Evolutionary conservation across 768 basidiomycete genomes (phyloP).

Genomic region (Hortiboletus campestris): DNA sequence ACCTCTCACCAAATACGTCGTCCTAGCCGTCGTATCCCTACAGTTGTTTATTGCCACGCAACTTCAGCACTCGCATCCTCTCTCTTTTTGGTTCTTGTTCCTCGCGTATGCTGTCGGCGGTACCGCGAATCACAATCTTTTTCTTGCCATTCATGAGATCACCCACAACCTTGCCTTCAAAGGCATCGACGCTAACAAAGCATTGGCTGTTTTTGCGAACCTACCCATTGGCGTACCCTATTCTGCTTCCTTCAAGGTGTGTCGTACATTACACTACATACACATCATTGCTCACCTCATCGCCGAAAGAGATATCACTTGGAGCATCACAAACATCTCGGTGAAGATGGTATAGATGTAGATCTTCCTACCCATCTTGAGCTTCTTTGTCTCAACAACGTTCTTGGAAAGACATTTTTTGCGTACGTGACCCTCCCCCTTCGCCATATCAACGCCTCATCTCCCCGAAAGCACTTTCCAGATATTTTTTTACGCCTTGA

Average conservation of each 20-base stretch:
- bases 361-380: slow-evolving; percentile 90
- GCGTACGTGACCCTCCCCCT: slow-evolving; percentile 52
- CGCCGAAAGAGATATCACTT: slow-evolving; percentile 76
- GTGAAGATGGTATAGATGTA: slow-evolving; percentile 94
- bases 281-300: slow-evolving; percentile 3
- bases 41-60: slow-evolving; percentile 66
- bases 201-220: slow-evolving; percentile 88
- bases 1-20: slow-evolving; percentile 86
- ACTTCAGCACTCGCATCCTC: slow-evolving; percentile 66
- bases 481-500: slow-evolving; percentile 95
- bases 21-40: slow-evolving; percentile 74
- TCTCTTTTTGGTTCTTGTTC: slow-evolving; percentile 70
- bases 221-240: slow-evolving; percentile 94
- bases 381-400: slow-evolving; percentile 85
- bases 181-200: slow-evolving; percentile 77
- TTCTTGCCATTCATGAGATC: slow-evolving; percentile 98
- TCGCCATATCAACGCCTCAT: slow-evolving; percentile 6
- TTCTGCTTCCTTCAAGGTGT: slow-evolving; percentile 90
- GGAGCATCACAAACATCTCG: slow-evolving; percentile 94
- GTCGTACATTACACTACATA: background rate
- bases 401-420: slow-evolving; percentile 97
- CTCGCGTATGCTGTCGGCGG: slow-evolving; percentile 87
- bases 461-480: slow-evolving; percentile 79
- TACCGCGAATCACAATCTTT: slow-evolving; percentile 96
- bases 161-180: slow-evolving; percentile 96